Evolutionary conservation across 2,329 filamentous ascomycete genomes (phyloP), one percentile per base, ranked within the genome.

Genomic region (Pseudogymnoascus sp.): DNA sequence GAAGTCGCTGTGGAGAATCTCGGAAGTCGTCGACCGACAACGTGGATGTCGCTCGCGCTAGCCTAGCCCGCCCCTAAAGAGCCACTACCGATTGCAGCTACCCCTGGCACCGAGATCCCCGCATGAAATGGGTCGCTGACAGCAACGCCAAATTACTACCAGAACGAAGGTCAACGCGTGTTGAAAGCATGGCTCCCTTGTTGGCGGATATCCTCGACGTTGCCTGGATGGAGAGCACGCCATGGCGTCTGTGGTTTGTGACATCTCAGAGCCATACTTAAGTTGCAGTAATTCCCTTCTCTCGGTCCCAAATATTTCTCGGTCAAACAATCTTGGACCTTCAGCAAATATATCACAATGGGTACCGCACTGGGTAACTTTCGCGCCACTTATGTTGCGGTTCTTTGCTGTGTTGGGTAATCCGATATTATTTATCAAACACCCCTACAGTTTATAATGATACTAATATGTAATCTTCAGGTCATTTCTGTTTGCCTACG

Each of bases 401-500:
- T 33, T 28, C 40, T 64, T 25, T 64, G 63, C 16, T 64, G 63
- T 47, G 37, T 64, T 44, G 63, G 63, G 40, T 62, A 56, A 56
- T 25, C 25, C 18, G 8, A 33, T 8, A 33, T 31, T 8, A 23
- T 11, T 8, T 14, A n/a, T 14, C 31, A 18, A 68, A 67, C 37
- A 64, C 66, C 63, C 67, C 65, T 25, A 66, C 63, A 42, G 16
- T 61, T n/a, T 2, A n/a, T 18, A 18, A 11, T 16, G 28, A 21
- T 53, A n/a, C 28, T 40, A 8, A 42, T 60, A 40, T 14, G 11
- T 21, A 31, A 73, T 11, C 76, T 33, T 56, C 14, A 56, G 47
- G 2, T 56, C 75, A 1, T 78, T 78, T 64, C 69, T 78, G 35
- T 74, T 73, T 66, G 75, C 75, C 64, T 78, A 78, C 62, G 76